These are phyloP conservation scores for Xylaria nigripes DNA, from an alignment of 495 filamentous ascomycete genomes.

Conservation along the genomic window DNA sequence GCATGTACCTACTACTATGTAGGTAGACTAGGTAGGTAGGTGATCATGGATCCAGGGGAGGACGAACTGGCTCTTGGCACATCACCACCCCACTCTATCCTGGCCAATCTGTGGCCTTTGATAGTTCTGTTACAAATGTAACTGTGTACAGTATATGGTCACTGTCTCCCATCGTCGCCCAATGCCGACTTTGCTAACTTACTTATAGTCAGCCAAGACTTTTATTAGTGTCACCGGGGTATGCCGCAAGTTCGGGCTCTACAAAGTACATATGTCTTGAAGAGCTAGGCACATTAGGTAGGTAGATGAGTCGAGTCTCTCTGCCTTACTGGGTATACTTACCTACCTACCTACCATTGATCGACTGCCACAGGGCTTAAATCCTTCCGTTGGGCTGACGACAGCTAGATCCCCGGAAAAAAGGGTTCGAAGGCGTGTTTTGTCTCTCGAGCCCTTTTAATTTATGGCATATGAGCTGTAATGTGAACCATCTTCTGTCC, in stretches of 20 bases:
- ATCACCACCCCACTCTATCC: conserved; percentile 3
- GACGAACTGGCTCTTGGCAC: conserved; percentile 2
- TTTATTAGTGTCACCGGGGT: background rate
- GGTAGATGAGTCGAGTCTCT: background rate
- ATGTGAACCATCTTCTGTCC: background rate
- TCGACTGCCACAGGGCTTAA: conserved; percentile 1
- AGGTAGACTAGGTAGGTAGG: background rate
- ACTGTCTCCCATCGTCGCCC: background rate
- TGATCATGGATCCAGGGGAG: conserved; percentile 9
- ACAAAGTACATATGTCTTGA: background rate
- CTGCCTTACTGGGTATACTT: background rate
- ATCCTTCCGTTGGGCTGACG: background rate
- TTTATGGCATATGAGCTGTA: no score
- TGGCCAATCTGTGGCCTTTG: conserved; percentile 1
- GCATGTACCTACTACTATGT: no score
- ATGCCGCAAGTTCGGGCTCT: conserved; percentile 5
- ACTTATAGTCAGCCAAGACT: conserved; percentile 3
- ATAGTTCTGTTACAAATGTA: background rate
- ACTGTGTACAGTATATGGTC: background rate
- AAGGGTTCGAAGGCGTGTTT: background rate
- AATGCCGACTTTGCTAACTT: background rate
- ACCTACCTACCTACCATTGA: no score
- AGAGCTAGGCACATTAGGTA: background rate
- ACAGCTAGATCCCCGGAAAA: background rate
- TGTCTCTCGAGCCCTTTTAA: background rate